These are phyloP conservation scores for Steccherinum ochraceum DNA, from an alignment of 768 basidiomycete genomes.

Conservation along the genomic window DNA sequence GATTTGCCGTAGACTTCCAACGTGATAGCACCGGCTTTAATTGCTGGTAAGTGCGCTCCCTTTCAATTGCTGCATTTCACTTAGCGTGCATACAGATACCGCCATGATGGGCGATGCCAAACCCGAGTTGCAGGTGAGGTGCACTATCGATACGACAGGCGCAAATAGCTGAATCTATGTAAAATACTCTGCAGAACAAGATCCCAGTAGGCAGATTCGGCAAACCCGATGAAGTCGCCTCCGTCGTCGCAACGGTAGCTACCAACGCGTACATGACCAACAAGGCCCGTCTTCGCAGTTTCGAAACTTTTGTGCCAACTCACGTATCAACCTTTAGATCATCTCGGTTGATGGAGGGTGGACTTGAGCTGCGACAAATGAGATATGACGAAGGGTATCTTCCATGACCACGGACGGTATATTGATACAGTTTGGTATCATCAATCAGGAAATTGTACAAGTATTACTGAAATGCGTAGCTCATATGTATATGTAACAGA, in stretches of 20 bases:
- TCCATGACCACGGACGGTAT: not conserved
- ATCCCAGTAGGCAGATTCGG: slow-evolving; percentile 49
- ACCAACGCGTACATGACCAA: slow-evolving; percentile 52
- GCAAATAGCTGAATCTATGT: not conserved
- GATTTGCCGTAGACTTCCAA: slow-evolving; percentile 37
- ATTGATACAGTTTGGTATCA: slow-evolving; percentile 6
- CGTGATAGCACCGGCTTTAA: slow-evolving; percentile 46
- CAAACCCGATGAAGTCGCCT: slow-evolving; percentile 42
- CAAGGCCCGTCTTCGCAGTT: slow-evolving; percentile 45
- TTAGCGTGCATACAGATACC: slow-evolving; percentile 28
- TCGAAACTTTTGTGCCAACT: no score
- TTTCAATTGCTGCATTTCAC: not conserved
- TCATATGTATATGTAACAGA: not conserved
- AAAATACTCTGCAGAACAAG: slow-evolving; percentile 29
- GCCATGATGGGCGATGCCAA: slow-evolving; percentile 40
- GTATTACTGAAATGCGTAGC: not conserved
- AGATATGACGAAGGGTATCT: no score
- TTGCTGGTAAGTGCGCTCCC: slow-evolving; percentile 28
- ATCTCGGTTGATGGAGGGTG: slow-evolving; percentile 42
- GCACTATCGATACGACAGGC: not conserved
- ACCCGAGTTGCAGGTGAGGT: slow-evolving; percentile 26
- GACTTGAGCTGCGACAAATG: slow-evolving; percentile 35
- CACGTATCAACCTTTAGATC: no score
- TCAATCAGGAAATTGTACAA: not conserved
- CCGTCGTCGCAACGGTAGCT: slow-evolving; percentile 43